Evolutionary conservation across 2,329 filamentous ascomycete genomes (phyloP).

Genomic region (Pseudophaeomoniella oleicola): DNA sequence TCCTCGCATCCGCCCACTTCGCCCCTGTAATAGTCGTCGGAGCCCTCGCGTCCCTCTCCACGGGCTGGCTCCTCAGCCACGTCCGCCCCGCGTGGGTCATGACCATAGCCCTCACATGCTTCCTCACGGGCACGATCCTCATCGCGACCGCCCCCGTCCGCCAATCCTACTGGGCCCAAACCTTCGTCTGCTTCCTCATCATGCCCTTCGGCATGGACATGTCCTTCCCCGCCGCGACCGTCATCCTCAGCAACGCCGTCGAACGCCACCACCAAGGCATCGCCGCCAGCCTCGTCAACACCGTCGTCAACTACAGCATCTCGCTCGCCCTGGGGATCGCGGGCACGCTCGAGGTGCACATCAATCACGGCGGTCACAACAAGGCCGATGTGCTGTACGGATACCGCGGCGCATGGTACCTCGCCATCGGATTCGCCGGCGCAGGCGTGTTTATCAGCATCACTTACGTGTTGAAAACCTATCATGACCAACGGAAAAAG

Average conservation of each 20-base stretch:
- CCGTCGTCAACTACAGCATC: slow-evolving; percentile 55
- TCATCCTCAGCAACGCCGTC: slow-evolving; percentile 43
- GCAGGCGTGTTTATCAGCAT: slow-evolving; percentile 14
- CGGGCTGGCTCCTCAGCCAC: slow-evolving; percentile 18
- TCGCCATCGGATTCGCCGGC: slow-evolving; percentile 20
- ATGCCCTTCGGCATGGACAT: slow-evolving; percentile 45
- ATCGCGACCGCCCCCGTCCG: slow-evolving; percentile 23
- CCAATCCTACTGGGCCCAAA: slow-evolving; percentile 28
- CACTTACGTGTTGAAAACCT: neutral
- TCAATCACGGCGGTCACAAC: slow-evolving; percentile 23
- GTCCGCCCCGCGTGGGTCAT: slow-evolving; percentile 19
- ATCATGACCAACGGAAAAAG: too few relatives aligned
- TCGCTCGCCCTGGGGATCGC: slow-evolving; percentile 51
- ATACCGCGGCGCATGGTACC: slow-evolving; percentile 26
- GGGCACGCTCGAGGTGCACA: slow-evolving; percentile 43
- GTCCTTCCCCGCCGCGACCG: slow-evolving; percentile 46
- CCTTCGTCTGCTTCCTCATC: slow-evolving; percentile 16
- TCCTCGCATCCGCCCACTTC: slow-evolving; percentile 17
- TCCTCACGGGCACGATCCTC: slow-evolving; percentile 21
- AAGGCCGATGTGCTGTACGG: slow-evolving; percentile 18
- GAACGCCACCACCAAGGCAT: slow-evolving; percentile 33
- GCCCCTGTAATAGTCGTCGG: slow-evolving; percentile 15
- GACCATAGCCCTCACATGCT: slow-evolving; percentile 18
- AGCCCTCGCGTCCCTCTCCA: slow-evolving; percentile 18
- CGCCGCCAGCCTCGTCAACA: slow-evolving; percentile 44